Base-by-base conservation (phyloP, 2,329 filamentous ascomycete genomes). In the Cercospora sp. region DNA sequence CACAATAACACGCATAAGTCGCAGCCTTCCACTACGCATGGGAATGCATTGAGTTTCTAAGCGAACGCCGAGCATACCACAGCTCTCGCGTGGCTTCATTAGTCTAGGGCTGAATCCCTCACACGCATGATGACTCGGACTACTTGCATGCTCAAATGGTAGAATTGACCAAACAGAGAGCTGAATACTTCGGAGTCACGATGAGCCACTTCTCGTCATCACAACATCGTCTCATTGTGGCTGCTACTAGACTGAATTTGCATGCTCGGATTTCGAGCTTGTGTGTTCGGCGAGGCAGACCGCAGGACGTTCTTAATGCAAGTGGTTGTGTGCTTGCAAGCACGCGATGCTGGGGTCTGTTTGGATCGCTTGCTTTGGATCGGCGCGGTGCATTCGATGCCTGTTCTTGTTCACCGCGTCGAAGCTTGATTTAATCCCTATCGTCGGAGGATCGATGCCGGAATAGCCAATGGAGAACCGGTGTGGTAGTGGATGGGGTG, bases 61-160 rank as follows among this genome's bases (percentile, higher is more conserved):
- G 26, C 36, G 63, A 65, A 65, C 53, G 31, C 63, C 63, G 55
- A 65, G 63, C 63, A 59, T 31, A 60, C 36, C 53, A 30, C 62
- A 42, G 13, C 23, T 39, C 23, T 48, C 26, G 23, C 59, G 23
- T 55, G 30, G 20, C 26, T 55, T 36, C 8, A 16, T 16, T n/a
- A n/a, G 39, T 31, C 18, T 55, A 55, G 45, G 26, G 45, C 39
- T 63, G 60, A 48, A 2, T 5, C 16, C 60, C 26, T n/a, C 39
- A 33, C 45, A 13, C 36, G 36, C 60, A 48, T 23, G 48, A 62
- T 62, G 39, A 62, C 31, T 62, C 60, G 39, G 39, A 31, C 60
- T 28, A 45, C 36, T 45, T 51, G 60, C 60, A 39, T 18, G 10
- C 57, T 36, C 33, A 30, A 42, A 18, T 20, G 12, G 23, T 20